Evolutionary conservation across 345 rosid species (phyloP), one percentile per base, ranked within the genome.

Genomic region (Syzygium aqueum): DNA sequence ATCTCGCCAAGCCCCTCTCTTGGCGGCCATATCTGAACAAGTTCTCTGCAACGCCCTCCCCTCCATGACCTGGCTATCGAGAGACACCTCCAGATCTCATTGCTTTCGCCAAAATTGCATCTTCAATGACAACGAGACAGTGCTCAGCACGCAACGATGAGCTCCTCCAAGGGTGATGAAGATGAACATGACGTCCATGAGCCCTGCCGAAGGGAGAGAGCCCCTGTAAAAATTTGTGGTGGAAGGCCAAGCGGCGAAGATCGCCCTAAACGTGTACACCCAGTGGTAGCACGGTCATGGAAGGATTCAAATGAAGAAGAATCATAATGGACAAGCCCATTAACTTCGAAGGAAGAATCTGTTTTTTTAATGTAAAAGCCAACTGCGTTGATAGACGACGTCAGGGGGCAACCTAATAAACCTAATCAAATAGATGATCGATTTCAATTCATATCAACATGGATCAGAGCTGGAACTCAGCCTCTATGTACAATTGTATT

Each of bases 331-430:
- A 61, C 73, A 61, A 61, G 73, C 33, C 73, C 33, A n/a, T 61
- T 3, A n/a, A 61, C 33, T 61, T 0, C 17, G 13, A n/a, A 61
- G 14, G 9, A n/a, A 61, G 1, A 0, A 13, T n/a, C 2, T 0
- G 6, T 3, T n/a, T 6, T 2, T n/a, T 30, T 12, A 30, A 61
- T n/a, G 73, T 61, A 13, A 61, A 61, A 15, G 10, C 21, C 73
- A 14, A 1, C 73, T 16, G 19, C 12, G 14, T 61, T 61, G 19
- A n/a, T 3, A 16, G n/a, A 1, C 33, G 2, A 61, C 13, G 17
- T 61, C 33, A 17, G 37, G n/a, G 37, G 37, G 5, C 73, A n/a
- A 61, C 8, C 37, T 2, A 0, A 14, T 43, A 43, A 0, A n/a
- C 17, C 17, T 2, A n/a, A 61, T 61, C 37, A n/a, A 61, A 9